Evolutionary conservation across 371 early-diverging fungal species (phyloP), one percentile per base, ranked within the genome.

Genomic region (Catenaria anguillulae): DNA sequence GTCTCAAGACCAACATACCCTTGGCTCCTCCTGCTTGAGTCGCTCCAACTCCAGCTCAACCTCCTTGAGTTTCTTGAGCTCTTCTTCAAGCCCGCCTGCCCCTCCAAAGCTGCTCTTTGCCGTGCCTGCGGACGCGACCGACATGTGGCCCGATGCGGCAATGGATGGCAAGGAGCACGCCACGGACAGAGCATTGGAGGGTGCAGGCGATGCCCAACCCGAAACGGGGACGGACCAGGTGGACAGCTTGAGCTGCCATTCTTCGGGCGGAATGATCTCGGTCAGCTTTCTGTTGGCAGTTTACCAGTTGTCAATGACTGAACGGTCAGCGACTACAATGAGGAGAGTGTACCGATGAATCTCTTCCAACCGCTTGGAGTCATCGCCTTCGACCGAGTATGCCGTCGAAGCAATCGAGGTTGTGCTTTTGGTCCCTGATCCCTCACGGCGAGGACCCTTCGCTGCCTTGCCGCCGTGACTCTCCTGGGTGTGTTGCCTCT

Each of bases 201-300:
- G 34, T 13, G 46, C 61, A 59, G 40, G 56, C 50, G 61, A 10
- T 4, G 0, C 36, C 69, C 69, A 35, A 33, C 40, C 34, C 42
- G 66, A 56, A 6, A 31, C 45, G 34, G 64, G 60, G 21, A 46
- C 43, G 0, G 68, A 68, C 66, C 66, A 69, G 0, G 62, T 62
- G 26, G 64, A 26, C 6, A 65, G 62, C 45, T 66, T 66, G 50
- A 45, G 26, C 33, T 59, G 63, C 69, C 69, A 69, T 43, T 69
- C 60, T 24, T 37, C n/a, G 24, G 62, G 50, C 13, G 69, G 69
- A 33, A 66, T 55, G 26, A 69, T 31, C 31, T 56, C 54, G 21
- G 58, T 58, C n/a, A 64, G 62, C 36, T 60, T 56, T 29, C 66
- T 63, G 58, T 10, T 40, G 10, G 40, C 45, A 31, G 15, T 50